A percentile compares a stretch with the other conserved stretches of the same genome.
Conservation (phyloP, 441 rosid genomes). For the Adansonia rubrostipa region DNA sequence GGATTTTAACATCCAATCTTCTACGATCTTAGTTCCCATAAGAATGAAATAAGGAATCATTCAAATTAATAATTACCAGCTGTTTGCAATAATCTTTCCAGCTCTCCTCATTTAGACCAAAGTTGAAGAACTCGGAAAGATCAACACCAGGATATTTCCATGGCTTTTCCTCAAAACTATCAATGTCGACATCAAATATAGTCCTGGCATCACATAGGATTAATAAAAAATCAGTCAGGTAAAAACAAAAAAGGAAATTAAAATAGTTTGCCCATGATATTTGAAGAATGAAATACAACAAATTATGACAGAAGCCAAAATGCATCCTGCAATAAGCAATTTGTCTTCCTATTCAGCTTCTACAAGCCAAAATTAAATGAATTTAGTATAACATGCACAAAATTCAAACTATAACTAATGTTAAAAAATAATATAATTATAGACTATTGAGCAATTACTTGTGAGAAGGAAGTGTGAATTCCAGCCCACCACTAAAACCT, state of each 20-base stretch:
- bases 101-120: conserved; percentile 91
- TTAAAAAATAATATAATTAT: background rate
- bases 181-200: conserved; percentile 92
- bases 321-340: conserved; percentile 17
- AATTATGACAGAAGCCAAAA: conserved; percentile 14
- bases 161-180: conserved; percentile 92
- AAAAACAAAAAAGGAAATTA: conserved; percentile 15
- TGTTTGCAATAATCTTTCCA: conserved; percentile 98
- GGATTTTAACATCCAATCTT: conserved; percentile 30
- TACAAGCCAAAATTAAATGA: conserved; percentile 1
- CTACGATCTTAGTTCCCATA: conserved; percentile 39
- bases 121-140: conserved; percentile 85
- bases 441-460: conserved; percentile 57
- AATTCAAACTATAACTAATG: background rate
- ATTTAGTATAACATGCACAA: background rate
- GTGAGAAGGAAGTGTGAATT: conserved; percentile 98
- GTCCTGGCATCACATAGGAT: conserved; percentile 60
- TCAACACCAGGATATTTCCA: conserved; percentile 92
- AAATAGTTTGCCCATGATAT: background rate
- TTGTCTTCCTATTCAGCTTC: conserved; percentile 15
- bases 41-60: conserved; percentile 30
- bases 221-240: conserved; percentile 24
- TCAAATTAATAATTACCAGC: conserved; percentile 66
- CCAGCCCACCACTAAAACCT: conserved; percentile 73
- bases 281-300: conserved; percentile 17